Conservation (phyloP, 2,329 filamentous ascomycete genomes). For the Colletotrichum spaethianum region DNA sequence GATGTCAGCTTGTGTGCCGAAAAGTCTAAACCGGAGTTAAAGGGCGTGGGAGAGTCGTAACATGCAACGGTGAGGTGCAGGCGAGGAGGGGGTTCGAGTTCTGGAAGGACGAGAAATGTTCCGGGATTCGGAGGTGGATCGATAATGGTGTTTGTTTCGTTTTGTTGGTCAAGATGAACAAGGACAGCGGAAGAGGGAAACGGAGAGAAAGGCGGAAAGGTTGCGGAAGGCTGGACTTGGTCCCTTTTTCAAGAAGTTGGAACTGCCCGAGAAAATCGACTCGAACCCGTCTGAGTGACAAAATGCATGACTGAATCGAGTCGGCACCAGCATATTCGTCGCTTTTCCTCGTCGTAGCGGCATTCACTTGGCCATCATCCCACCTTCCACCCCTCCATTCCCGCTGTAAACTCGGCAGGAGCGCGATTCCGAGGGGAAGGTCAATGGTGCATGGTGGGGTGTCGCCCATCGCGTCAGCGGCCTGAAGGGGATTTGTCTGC, state of each 20-base stretch:
- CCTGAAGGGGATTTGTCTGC: constrained; percentile 19
- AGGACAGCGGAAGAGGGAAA: neutral
- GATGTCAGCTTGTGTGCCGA: constrained; percentile 14
- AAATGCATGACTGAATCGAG: constrained; percentile 33
- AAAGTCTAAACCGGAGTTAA: constrained; percentile 17
- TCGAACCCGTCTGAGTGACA: constrained; percentile 20
- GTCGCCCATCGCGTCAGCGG: constrained; percentile 30
- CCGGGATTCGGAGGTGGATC: constrained; percentile 8
- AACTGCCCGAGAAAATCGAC: neutral
- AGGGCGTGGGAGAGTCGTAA: constrained; percentile 17
- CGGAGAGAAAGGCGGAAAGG: neutral
- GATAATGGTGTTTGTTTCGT: constrained; percentile 12
- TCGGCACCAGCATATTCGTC: constrained; percentile 15
- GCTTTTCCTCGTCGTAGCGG: constrained; percentile 5
- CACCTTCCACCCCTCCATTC: constrained; percentile 28
- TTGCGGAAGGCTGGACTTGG: constrained; percentile 3
- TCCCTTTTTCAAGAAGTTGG: constrained; percentile 10
- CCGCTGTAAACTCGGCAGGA: constrained; percentile 28
- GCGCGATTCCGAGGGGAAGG: constrained; percentile 28
- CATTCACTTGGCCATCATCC: constrained; percentile 23
- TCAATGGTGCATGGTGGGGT: constrained; percentile 23
- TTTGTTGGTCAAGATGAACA: neutral
- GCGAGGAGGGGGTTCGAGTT: neutral
- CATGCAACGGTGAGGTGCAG: constrained; percentile 11
- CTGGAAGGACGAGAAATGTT: constrained; percentile 8